Conservation (phyloP, 805 yeast genomes). For the Teunomyces gatunensis region DNA sequence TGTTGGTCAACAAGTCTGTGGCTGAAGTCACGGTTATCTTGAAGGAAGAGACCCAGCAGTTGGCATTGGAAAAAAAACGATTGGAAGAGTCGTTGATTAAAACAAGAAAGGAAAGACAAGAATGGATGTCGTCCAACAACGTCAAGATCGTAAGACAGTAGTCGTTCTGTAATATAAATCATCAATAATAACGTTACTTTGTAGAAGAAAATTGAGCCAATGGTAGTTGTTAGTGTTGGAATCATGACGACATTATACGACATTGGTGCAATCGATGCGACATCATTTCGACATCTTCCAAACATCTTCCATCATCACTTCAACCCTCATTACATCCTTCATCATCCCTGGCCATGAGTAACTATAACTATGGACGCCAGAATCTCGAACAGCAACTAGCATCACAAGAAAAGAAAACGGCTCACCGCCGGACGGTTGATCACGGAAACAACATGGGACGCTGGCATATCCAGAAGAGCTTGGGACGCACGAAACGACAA, state of each 20-base stretch:
- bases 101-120: constrained; percentile 32
- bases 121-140: constrained; percentile 41
- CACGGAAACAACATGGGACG: constrained; percentile 74
- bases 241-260: too few relatives aligned
- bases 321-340: not conserved
- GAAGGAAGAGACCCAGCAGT: constrained; percentile 45
- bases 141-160: constrained; percentile 38
- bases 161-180: not conserved
- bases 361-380: constrained; percentile 14
- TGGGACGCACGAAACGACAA: constrained; percentile 32
- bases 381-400: constrained; percentile 42
- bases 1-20: constrained; percentile 77
- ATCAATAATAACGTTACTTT: not conserved
- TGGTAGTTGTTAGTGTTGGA: too few relatives aligned
- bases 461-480: constrained; percentile 48
- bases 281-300: not conserved
- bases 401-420: constrained; percentile 49
- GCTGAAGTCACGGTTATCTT: constrained; percentile 70
- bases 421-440: constrained; percentile 70
- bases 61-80: constrained; percentile 20
- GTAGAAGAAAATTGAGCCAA: too few relatives aligned
- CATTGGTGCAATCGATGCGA: too few relatives aligned
- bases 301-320: too few relatives aligned
- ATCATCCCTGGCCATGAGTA: constrained; percentile 4
- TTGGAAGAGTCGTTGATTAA: constrained; percentile 25